These are phyloP conservation scores for Vigna mungo DNA, from an alignment of 306 rosid species.

Conservation along the genomic window DNA sequence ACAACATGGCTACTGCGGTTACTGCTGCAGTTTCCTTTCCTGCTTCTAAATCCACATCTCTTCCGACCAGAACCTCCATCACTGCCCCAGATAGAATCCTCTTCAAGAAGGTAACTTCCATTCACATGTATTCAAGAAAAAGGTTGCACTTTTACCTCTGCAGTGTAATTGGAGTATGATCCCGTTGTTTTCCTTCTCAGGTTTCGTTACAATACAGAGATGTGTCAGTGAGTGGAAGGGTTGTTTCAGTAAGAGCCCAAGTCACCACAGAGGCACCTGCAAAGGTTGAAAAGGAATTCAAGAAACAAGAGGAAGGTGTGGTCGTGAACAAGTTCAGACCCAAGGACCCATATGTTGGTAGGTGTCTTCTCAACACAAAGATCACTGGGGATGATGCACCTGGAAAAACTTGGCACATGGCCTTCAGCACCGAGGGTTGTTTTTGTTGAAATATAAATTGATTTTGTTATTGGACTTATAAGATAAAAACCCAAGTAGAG, in stretches of 20 bases:
- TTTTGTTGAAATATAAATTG: no score
- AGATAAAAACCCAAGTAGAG: no score
- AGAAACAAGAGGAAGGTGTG: slow-evolving; percentile 91
- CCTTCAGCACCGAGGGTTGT: slow-evolving; percentile 93
- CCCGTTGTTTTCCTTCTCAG: slow-evolving; percentile 48
- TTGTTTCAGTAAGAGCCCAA: slow-evolving; percentile 77
- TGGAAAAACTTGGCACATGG: slow-evolving; percentile 97
- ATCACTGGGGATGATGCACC: slow-evolving; percentile 96
- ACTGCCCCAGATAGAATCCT: slow-evolving; percentile 63
- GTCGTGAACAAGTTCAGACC: slow-evolving; percentile 88
- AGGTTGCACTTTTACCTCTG: background rate
- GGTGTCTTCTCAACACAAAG: slow-evolving; percentile 86
- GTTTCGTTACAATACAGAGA: slow-evolving; percentile 61
- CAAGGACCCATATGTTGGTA: slow-evolving; percentile 72
- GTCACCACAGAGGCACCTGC: slow-evolving; percentile 88
- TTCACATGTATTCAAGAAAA: background rate
- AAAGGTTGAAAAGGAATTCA: slow-evolving; percentile 77
- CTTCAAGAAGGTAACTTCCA: slow-evolving; percentile 64
- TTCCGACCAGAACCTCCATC: slow-evolving; percentile 60
- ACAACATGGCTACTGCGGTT: slow-evolving; percentile 83
- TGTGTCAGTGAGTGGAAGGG: slow-evolving; percentile 60
- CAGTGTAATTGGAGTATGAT: slow-evolving; percentile 10
- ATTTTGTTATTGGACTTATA: no score
- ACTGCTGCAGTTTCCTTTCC: slow-evolving; percentile 90
- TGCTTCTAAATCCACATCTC: slow-evolving; percentile 74